phyloP scores from a whole-genome alignment of 441 rosid genomes.

The Arabidopsis lyrata region DNA sequence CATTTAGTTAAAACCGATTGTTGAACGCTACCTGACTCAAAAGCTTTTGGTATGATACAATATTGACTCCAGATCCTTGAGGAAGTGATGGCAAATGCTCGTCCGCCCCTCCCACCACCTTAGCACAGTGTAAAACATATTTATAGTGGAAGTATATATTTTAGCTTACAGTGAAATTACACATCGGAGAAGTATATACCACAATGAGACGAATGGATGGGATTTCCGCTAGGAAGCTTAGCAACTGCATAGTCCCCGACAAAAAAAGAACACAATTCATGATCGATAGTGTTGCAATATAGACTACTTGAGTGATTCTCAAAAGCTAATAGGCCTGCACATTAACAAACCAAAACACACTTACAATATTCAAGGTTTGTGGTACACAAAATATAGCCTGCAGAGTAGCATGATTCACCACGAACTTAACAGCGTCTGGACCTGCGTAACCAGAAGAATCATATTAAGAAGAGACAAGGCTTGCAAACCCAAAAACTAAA shows the following conservation, averaged over 20 bases:
- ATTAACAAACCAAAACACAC: conserved; percentile 42
- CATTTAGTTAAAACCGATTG: neutral
- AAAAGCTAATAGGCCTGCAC: neutral
- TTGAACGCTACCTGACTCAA: conserved; percentile 57
- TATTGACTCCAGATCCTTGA: conserved; percentile 52
- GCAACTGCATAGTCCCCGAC: conserved; percentile 52
- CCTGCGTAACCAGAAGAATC: conserved; percentile 50
- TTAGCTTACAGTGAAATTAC: conserved; percentile 11
- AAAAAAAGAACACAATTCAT: conserved; percentile 9
- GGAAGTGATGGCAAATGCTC: conserved; percentile 72
- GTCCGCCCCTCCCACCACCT: conserved; percentile 77
- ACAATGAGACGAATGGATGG: conserved; percentile 67
- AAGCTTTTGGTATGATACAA: conserved; percentile 59
- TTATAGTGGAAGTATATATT: neutral
- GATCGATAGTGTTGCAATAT: neutral
- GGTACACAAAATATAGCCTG: conserved; percentile 74
- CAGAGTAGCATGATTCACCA: conserved; percentile 68
- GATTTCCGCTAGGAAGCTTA: conserved; percentile 65
- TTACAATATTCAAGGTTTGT: conserved; percentile 63
- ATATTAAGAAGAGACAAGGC: conserved; percentile 23
- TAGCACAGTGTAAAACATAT: conserved; percentile 23
- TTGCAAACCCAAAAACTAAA: neutral
- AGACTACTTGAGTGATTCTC: conserved; percentile 5
- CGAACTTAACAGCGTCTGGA: conserved; percentile 75
- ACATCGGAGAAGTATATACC: conserved; percentile 49